Conservation (phyloP, 768 basidiomycete species). For the Hydnomerulius pinastri region DNA sequence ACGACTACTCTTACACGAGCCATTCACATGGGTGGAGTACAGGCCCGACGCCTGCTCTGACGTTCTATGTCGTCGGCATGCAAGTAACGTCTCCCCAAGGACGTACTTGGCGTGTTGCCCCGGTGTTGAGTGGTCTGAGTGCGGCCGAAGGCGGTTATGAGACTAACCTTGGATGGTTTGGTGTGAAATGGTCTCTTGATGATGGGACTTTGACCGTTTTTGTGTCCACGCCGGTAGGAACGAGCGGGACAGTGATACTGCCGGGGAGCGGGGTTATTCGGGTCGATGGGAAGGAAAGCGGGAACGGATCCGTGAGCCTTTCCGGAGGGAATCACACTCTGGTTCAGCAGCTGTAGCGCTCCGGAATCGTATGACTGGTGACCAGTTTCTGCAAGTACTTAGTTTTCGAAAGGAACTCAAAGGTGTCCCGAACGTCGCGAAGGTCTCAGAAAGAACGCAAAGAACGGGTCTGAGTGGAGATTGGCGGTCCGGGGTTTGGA, state of each 20-base stretch:
- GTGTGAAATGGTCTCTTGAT: constrained; percentile 2
- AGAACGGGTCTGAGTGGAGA: too few relatives aligned
- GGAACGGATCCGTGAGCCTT: not conserved
- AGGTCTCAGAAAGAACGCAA: too few relatives aligned
- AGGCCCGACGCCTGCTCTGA: too few relatives aligned
- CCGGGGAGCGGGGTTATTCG: constrained; percentile 9
- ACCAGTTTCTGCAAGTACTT: too few relatives aligned
- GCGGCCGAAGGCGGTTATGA: not conserved
- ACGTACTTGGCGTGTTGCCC: not conserved
- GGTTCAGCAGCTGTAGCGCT: not conserved
- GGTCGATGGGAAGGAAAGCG: constrained; percentile 1
- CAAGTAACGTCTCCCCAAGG: too few relatives aligned
- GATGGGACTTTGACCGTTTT: not conserved
- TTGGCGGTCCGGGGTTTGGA: too few relatives aligned
- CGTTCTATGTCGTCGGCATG: too few relatives aligned
- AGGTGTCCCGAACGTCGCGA: too few relatives aligned
- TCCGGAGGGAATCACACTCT: not conserved
- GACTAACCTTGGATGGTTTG: constrained; percentile 11
- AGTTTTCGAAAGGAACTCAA: too few relatives aligned
- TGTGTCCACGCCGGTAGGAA: not conserved
- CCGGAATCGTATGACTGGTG: not conserved
- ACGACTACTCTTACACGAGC: not conserved
- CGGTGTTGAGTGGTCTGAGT: not conserved
- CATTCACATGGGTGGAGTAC: not conserved
- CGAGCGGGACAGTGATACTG: not conserved